Evolutionary conservation across 192 early-diverging fungal genomes (phyloP).

Genomic region (Dimargaris cristalligena): DNA sequence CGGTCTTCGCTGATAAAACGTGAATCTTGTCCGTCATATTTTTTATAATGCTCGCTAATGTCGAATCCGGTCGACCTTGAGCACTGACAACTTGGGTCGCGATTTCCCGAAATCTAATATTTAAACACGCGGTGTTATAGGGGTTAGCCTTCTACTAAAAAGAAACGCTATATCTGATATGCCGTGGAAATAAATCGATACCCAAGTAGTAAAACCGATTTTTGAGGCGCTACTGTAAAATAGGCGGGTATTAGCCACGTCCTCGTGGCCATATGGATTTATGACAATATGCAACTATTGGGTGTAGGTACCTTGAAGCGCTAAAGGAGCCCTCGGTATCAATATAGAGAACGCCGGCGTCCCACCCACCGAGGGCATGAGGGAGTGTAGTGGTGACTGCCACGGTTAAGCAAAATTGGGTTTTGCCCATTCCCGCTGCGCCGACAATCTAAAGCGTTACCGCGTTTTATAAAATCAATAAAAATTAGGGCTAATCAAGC

Average conservation of each 20-base stretch:
- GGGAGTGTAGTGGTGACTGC: neutral
- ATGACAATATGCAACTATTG: neutral
- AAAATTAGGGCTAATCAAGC: too few relatives aligned
- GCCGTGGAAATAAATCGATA: neutral
- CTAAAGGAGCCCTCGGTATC: conserved; percentile 8
- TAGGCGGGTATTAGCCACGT: neutral
- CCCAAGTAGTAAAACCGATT: neutral
- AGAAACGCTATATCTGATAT: neutral
- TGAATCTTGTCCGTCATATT: too few relatives aligned
- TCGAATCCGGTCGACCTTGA: too few relatives aligned
- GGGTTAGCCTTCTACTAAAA: neutral
- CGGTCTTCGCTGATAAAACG: too few relatives aligned
- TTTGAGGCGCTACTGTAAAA: neutral
- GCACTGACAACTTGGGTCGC: too few relatives aligned
- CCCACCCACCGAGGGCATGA: neutral
- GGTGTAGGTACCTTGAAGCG: neutral
- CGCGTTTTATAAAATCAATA: neutral
- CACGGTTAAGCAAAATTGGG: conserved; percentile 6
- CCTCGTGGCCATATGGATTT: too few relatives aligned
- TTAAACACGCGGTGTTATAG: neutral
- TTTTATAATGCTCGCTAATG: too few relatives aligned
- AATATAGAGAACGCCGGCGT: conserved; percentile 3
- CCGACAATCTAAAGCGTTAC: conserved; percentile 3
- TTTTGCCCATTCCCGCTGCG: conserved; percentile 2
- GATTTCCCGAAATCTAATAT: too few relatives aligned